Base-by-base conservation (phyloP, 208 protist genomes). In the Crithidia sp. region DNA sequence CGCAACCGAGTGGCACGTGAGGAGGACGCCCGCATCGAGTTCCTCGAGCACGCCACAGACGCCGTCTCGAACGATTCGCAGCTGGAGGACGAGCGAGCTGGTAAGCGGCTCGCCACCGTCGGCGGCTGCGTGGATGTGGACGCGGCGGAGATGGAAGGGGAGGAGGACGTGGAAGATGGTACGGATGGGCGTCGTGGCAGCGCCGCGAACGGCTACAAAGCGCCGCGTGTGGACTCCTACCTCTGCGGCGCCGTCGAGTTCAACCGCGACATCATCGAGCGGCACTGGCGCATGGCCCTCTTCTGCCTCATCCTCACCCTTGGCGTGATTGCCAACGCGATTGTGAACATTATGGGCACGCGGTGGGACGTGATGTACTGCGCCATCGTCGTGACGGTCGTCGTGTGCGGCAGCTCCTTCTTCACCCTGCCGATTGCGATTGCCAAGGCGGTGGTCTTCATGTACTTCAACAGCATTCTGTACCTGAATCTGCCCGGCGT, bases 401-500 rank as follows among this genome's bases (percentile, higher is more conserved):
- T 78, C n/a, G 44, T 59, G 17, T 68, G 60, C 41, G 58, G n/a
- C 4, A 50, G 60, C 36, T 58, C 59, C 52, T 81, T 85, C 59
- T 76, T 74, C 61, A 68, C 71, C 2, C 76, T 85, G 14, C 81
- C 81, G 12, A 9, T 77, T 14, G 64, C 71, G 17, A 70, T 85
- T 50, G 75, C 81, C 17, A 85, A 85, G 64, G 74, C 76, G 19
- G 72, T 59, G 41, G 39, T 79, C 17, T 85, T 79, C 62, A 66
- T 67, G 50, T 85, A 71, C 71, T 60, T 81, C 40, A 61, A 81
- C 57, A 70, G 52, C 56, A 67, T 74, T 45, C 49, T 83, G 45
- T 89, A 93, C 71, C 53, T 93, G 10, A 74, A 83, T 39, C 53
- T 90, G 2, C 74, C 74, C 14, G 84, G 83, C 57, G 76, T 84